Percentiles rank a stretch among this genome's conserved stretches.
These are phyloP conservation scores for Alternaria sp. DNA, from an alignment of 2,329 filamentous ascomycete genomes.

Conservation along the genomic window DNA sequence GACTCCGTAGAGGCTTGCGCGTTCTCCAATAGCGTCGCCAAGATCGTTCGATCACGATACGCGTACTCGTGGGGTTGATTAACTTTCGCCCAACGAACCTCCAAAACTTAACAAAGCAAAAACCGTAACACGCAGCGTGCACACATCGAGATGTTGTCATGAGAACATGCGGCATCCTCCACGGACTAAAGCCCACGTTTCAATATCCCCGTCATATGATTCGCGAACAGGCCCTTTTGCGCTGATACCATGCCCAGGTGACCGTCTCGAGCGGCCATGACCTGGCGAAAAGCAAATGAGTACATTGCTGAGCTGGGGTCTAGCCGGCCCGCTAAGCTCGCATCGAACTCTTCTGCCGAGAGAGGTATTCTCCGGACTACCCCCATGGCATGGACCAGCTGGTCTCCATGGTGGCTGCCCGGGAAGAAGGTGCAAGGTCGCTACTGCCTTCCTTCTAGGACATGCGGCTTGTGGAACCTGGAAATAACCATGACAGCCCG, in stretches of 20 bases:
- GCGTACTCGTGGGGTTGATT: not conserved
- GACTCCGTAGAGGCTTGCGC: not conserved
- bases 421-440: not conserved
- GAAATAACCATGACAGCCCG: not conserved
- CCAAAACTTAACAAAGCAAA: not conserved
- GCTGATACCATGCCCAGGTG: not conserved
- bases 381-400: constrained; percentile 1
- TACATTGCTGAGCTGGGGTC: not conserved
- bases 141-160: not conserved
- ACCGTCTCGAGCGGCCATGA: not conserved
- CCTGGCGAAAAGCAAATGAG: not conserved
- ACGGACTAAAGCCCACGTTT: not conserved
- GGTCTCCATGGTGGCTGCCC: not conserved
- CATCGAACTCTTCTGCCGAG: constrained; percentile 1
- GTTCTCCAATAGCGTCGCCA: not conserved
- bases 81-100: not conserved
- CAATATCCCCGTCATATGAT: not conserved
- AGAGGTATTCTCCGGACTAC: constrained; percentile 5
- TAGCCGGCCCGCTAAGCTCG: not conserved
- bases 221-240: not conserved
- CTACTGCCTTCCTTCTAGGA: not conserved
- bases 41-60: not conserved
- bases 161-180: not conserved
- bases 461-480: constrained; percentile 1
- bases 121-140: not conserved